Evolutionary conservation across 1,284 basidiomycete species (phyloP), one percentile per base, ranked within the genome.

Genomic region (Sanghuangporus weigelae): DNA sequence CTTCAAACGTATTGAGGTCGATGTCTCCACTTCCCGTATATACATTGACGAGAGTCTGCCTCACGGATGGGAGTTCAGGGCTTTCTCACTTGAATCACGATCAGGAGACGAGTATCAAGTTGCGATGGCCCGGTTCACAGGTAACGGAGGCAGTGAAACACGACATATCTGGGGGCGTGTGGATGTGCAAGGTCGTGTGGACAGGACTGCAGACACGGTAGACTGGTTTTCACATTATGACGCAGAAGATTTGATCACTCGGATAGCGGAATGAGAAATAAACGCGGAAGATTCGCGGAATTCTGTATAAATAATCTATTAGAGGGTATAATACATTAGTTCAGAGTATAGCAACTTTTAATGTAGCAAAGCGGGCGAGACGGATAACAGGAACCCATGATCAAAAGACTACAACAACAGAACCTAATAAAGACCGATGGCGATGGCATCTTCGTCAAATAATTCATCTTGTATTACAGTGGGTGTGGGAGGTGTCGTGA

Each of bases 1-100:
- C 69, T 90, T 92, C 73, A 77, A 77, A 46, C 81, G 90, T 38
- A 82, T 92, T 65, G 84, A 92, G 70, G 90, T 87, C 70, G 81
- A 90, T 69, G 76, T 85, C 7, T 71, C 53, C 44, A 23, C 51
- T 19, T 31, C 40, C 51, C 56, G 73, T 8, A 76, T 92, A 36
- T 77, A 76, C 35, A 79, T 92, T 42, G 89, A 92, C 67, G 83
- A 82, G 0, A 67, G 73, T 53, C 69, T 73, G n/a, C 82, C 85
- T 0, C 68, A 69, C 36, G 89, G 87, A 39, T 92, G 90, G 90
- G 76, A 77, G 65, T 89, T 92, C 69, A 77, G 75, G 62, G 83
- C 83, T 64, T 89, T 89, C 69, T 76, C 79, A 57, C 62, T 87
- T 31, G 51, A n/a, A 66, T 70, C 61, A 42, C 57, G n/a, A 16